Evolutionary conservation across 441 rosid genomes (phyloP).

Genomic region (Kokia cookei): DNA sequence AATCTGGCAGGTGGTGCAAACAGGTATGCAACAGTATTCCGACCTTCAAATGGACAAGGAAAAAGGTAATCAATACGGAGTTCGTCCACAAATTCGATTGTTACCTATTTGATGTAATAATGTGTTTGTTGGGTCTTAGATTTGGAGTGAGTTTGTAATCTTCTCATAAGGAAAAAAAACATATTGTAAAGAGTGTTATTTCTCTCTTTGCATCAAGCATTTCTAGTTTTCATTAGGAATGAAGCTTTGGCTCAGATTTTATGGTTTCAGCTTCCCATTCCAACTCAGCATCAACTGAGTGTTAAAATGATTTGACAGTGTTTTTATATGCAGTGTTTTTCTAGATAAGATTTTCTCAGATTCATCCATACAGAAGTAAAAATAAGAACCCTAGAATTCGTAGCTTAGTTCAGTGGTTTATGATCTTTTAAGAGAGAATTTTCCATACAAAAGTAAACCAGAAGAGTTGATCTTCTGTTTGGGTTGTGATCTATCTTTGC

Average conservation of each 20-base stretch:
- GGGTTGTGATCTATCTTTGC: not conserved
- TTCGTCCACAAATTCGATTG: constrained; percentile 4
- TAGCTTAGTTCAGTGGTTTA: not conserved
- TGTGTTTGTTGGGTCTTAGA: constrained; percentile 28
- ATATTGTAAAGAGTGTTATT: constrained; percentile 48
- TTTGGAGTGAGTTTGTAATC: constrained; percentile 41
- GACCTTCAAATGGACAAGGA: constrained; percentile 75
- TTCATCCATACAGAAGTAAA: too few species aligned
- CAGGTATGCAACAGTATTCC: constrained; percentile 48
- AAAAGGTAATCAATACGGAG: constrained; percentile 7
- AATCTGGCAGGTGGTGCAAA: constrained; percentile 53
- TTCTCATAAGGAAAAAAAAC: constrained; percentile 28
- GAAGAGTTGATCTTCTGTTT: too few species aligned
- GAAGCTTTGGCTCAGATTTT: not conserved
- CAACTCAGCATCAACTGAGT: not conserved
- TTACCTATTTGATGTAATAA: constrained; percentile 15
- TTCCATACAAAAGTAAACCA: too few species aligned
- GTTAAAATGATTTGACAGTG: not conserved
- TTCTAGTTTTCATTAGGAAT: constrained; percentile 6
- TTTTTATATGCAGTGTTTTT: too few species aligned
- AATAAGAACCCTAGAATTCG: not conserved
- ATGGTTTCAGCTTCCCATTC: not conserved
- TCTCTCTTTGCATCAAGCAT: constrained; percentile 21
- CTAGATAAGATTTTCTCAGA: too few species aligned
- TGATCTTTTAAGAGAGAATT: not conserved